These are phyloP conservation scores for Sporothrix phasma DNA, from an alignment of 2,329 filamentous ascomycete genomes.

Conservation along the genomic window DNA sequence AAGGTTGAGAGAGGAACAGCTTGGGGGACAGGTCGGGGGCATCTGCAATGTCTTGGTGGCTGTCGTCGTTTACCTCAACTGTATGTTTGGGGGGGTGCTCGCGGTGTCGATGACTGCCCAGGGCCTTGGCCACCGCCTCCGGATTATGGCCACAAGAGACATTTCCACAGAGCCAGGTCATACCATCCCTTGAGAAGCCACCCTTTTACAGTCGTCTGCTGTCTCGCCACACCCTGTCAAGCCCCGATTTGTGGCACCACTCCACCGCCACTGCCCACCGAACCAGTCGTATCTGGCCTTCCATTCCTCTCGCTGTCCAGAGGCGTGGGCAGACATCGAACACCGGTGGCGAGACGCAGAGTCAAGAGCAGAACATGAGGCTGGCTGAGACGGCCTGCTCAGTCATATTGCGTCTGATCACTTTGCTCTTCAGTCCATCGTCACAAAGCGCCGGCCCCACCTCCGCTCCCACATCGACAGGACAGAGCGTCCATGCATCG, in stretches of 20 bases:
- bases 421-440: not conserved
- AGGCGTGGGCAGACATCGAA: not conserved
- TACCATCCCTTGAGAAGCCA: not conserved
- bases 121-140: too few species aligned
- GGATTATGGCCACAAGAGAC: too few species aligned
- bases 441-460: not conserved
- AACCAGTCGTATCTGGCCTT: not conserved
- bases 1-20: not conserved
- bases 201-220: not conserved
- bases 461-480: not conserved
- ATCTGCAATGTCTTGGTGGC: too few species aligned
- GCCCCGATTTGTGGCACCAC: too few species aligned
- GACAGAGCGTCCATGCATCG: not conserved
- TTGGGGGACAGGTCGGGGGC: not conserved
- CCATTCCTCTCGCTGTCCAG: too few species aligned
- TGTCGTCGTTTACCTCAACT: not conserved
- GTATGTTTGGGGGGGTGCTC: not conserved
- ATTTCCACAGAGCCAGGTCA: not conserved
- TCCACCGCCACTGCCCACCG: not conserved
- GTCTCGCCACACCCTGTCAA: constrained; percentile 3
- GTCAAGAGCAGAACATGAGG: not conserved
- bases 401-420: not conserved
- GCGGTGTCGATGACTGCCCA: not conserved
- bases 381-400: not conserved
- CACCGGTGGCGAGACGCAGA: not conserved